Evolutionary conservation across 2,329 filamentous ascomycete species (phyloP), one percentile per base, ranked within the genome.

Genomic region (Septoria petroselini): DNA sequence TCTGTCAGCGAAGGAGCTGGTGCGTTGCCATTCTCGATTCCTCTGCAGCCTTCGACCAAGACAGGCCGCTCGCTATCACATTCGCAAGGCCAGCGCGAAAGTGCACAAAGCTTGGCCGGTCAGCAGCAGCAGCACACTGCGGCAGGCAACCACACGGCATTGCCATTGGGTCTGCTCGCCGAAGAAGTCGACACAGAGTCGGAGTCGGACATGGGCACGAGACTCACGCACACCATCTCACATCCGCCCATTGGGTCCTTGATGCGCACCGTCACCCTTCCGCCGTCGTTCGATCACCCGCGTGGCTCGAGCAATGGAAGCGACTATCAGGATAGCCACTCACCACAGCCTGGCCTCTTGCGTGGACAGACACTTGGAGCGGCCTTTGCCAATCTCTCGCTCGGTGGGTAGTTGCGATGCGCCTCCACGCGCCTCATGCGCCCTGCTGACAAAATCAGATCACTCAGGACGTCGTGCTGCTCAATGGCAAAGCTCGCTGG

Each of bases 51-150:
- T 1, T 93, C 88, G 0, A 88, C 88, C 1, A 97, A 97, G 70
- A 90, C 88, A 1, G 93, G 95, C 62, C 84, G 93, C 35, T 98
- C 93, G 4, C 89, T 96, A 69, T 97, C 93, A 3, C 97, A 97
- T 69, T 97, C 91, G 0, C 91, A 66, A 44, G 64, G 61, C 7
- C 61, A 66, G 51, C 57, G 60, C 12, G 63, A 65, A 53, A 35
- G 48, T 39, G 48, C 50, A n/a, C 52, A 53, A 34, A 43, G 33
- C 18, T 15, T 43, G 23, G 45, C 48, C 43, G 43, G 43, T 14
- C 27, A 25, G 30, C 43, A 39, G 34, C 34, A 38, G 17, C 15
- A 3, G 34, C 58, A 54, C 27, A 25, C 57, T 42, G 35, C 55
- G 45, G 23, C 45, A 29, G 41, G 51, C 47, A 48, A 54, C 43